Conservation (phyloP, 495 filamentous ascomycete genomes). For the Aspergillus homomorphus region DNA sequence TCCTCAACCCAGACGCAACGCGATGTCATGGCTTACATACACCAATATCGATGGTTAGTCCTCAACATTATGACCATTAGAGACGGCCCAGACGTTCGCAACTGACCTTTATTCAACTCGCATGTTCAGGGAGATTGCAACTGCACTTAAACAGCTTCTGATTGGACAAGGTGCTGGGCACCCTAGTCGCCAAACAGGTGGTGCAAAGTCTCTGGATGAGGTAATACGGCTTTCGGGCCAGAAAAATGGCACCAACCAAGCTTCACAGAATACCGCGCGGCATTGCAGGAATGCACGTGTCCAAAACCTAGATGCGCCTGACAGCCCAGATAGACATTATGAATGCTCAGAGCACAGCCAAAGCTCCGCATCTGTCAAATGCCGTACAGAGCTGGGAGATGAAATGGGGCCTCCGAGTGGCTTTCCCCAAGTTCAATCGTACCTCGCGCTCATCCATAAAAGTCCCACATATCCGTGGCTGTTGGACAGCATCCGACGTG, state of each 20-base stretch:
- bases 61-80: neutral
- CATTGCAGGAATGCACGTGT: too few relatives aligned
- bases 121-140: neutral
- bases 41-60: constrained; percentile 13
- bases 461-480: neutral
- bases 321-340: too few relatives aligned
- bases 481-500: neutral
- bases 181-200: neutral
- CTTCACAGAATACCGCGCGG: too few relatives aligned
- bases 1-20: constrained; percentile 9
- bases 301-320: too few relatives aligned
- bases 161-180: too few relatives aligned
- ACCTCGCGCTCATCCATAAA: neutral
- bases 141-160: too few relatives aligned
- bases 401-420: too few relatives aligned
- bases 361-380: too few relatives aligned
- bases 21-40: constrained; percentile 18
- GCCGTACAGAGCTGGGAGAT: too few relatives aligned
- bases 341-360: too few relatives aligned
- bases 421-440: neutral
- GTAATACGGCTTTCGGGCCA: too few relatives aligned
- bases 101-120: neutral
- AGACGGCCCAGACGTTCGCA: neutral
- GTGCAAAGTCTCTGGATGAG: neutral
- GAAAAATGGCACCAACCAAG: too few relatives aligned